Base-by-base conservation (phyloP, 805 yeast genomes). In the Saccharomycopsis guyanensis region DNA sequence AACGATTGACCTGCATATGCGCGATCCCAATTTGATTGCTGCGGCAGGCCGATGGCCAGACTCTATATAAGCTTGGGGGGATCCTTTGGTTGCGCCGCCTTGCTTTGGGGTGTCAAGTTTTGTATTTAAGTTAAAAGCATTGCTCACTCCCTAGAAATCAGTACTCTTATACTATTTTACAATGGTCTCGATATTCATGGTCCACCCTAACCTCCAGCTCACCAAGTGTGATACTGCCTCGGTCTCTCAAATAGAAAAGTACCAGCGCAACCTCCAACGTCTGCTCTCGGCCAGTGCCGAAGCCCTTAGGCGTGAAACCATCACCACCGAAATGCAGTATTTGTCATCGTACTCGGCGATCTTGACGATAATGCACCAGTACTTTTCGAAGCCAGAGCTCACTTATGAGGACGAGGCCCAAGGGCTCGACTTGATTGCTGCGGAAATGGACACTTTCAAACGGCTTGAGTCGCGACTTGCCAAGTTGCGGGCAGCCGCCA, bases 171-270 rank as follows among this genome's bases (percentile, higher is more conserved):
- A 18, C 7, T 24, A 22, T 16, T 4, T 38, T 36, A 42, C 15
- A 15, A 48, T 48, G 52, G 52, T 48, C 16, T 48, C 49, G 3
- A 34, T 48, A 12, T 44, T 48, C 31, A 48, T 48, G 52, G 40
- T 48, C 13, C 45, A 36, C 24, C 52, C 52, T 10, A 40, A 48
- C 31, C 24, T 48, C 33, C 32, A 35, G 18, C 43, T 48, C 29
- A 48, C 52, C 4, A 39, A 37, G 33, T 48, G 52, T 19, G 52
- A 48, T 23, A 44, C 49, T 24, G 29, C 46, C n/a, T 19, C 33
- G 20, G 42, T 45, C 15, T 18, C 36, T 3, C 19, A 45, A 31
- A 48, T 48, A 3, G 27, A 36, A 4, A 31, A 37, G 16, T 48
- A 48, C 29, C 52, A 41, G 33, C 6, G 25, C 15, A 10, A 36